These are phyloP conservation scores for Pseudocercospora eumusae DNA, from an alignment of 2,329 filamentous ascomycete species.

Conservation along the genomic window DNA sequence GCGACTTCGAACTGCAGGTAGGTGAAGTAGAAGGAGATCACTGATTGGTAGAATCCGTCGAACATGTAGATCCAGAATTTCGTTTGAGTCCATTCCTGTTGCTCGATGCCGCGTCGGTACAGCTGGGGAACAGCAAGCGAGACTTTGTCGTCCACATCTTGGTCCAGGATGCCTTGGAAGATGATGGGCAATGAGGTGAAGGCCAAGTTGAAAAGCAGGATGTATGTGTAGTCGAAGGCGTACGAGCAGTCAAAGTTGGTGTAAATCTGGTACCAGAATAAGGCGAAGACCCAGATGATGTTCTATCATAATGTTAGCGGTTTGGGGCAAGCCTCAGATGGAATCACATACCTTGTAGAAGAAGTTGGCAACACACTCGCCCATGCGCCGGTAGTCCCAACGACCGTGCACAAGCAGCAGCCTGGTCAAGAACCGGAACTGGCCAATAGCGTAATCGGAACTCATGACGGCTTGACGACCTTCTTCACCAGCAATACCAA, in stretches of 20 bases:
- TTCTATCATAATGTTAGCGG: slow-evolving; percentile 59
- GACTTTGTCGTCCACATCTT: slow-evolving; percentile 92
- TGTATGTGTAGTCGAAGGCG: slow-evolving; percentile 96
- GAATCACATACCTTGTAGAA: slow-evolving; percentile 78
- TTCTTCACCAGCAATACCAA: slow-evolving; percentile 91
- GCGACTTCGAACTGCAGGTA: slow-evolving; percentile 75
- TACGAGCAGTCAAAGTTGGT: slow-evolving; percentile 96
- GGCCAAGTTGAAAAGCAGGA: slow-evolving; percentile 91
- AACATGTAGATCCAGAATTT: slow-evolving; percentile 99
- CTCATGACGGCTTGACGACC: slow-evolving; percentile 94
- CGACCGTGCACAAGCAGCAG: slow-evolving; percentile 87
- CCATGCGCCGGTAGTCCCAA: slow-evolving; percentile 93
- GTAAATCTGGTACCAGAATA: slow-evolving; percentile 98
- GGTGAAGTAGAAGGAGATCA: slow-evolving; percentile 90
- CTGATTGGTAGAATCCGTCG: slow-evolving; percentile 91
- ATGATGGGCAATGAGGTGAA: slow-evolving; percentile 95
- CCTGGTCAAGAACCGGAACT: slow-evolving; percentile 85
- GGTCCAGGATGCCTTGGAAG: slow-evolving; percentile 93
- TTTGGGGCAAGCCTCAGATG: neutral
- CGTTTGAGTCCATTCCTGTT: slow-evolving; percentile 89
- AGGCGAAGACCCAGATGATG: slow-evolving; percentile 92
- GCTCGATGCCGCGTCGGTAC: slow-evolving; percentile 92
- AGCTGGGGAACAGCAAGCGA: slow-evolving; percentile 93
- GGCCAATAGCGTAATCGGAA: slow-evolving; percentile 91
- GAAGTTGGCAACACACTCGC: slow-evolving; percentile 95